Base-by-base conservation (phyloP, 108 stramenopile species). In the Hondaea fermentalgiana region DNA sequence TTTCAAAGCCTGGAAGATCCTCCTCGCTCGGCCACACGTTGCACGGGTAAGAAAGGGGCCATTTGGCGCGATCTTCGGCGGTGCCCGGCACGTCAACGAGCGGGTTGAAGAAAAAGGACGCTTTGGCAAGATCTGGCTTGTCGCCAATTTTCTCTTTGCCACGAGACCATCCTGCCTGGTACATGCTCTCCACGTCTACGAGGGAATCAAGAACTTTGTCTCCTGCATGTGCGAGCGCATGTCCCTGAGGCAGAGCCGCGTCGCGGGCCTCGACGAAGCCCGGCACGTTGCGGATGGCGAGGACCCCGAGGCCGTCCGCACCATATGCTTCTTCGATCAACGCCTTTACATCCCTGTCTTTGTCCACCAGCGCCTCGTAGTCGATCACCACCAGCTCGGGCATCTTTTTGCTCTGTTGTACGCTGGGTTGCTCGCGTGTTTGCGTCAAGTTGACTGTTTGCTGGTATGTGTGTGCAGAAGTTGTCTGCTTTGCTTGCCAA, bases 81-180 rank as follows among this genome's bases (percentile, higher is more conserved):
- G 95, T 95, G 16, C 96, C 97, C 4, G 97, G 96, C 17, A 60
- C 60, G 90, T 97, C 96, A 21, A 93, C 91, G 10, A 96, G 28
- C 8, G 96, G 97, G 59, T 91, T 91, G 92, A 95, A 97, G 71
- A 96, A 98, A 87, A 95, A 98, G 21, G 94, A 94, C 16, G 92
- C 97, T 91, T 98, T 98, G 88, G 95, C 93, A 59, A 91, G 91
- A 87, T 98, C 97, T 5, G 96, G 97, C 89, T 92, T 88, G 83
- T 96, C 95, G 12, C 94, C 95, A 53, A 98, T 92, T 88, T 95
- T 96, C 90, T 98, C 97, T 89, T 96, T 98, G 14, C 97, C 97
- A 83, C 94, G 95, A 29, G 92, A 93, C 96, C 96, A 98, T 43
- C 97, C 97, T 17, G 96, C 95, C 89, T 98, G 97, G 91, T 96